Evolutionary conservation across 768 basidiomycete species (phyloP), one percentile per base, ranked within the genome.

Genomic region (Serendipita sp.): DNA sequence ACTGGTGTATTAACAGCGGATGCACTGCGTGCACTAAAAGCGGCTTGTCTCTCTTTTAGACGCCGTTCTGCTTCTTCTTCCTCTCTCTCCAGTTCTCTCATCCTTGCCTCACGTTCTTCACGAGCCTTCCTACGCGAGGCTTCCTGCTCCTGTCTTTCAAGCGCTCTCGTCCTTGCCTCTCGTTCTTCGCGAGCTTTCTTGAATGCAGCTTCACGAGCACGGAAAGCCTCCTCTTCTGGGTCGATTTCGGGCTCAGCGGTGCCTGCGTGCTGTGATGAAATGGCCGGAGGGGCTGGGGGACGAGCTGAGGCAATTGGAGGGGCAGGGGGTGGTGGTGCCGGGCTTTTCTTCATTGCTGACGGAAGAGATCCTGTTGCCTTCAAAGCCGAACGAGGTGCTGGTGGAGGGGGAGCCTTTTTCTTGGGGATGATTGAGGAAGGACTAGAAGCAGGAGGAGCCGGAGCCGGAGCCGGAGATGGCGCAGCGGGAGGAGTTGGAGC

Each of bases 181-280:
- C 88, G 81, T n/a, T 80, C 90, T 67, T 86, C 86, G 2, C 82
- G 80, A 65, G 83, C 83, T 70, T 85, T 86, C 58, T 77, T 77
- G n/a, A 92, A 68, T 2, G 79, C 80, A 64, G 80, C 86, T 70
- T 92, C 87, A 13, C 86, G 80, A 13, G 77, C 81, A 61, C 78
- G 79, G 9, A 96, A 70, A 16, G 74, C 77, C 45, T 79, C 82
- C 65, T 96, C 94, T 70, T 92, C 90, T 0, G 82, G 82, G 66
- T 95, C 91, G 45, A 84, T 77, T 63, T 78, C 74, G 2, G 79
- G 80, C 22, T 63, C 75, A 3, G 70, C 69, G 5, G 75, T 72
- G 7, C 14, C 38, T 5, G 38, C 5, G 14, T 14, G 38, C 0
- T 68, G 66, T 30, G 70, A 62, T 33, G 70, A 71, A 28, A 72